Evolutionary conservation across 441 rosid species (phyloP), one percentile per base, ranked within the genome.

Genomic region (Corymbia calophylla): DNA sequence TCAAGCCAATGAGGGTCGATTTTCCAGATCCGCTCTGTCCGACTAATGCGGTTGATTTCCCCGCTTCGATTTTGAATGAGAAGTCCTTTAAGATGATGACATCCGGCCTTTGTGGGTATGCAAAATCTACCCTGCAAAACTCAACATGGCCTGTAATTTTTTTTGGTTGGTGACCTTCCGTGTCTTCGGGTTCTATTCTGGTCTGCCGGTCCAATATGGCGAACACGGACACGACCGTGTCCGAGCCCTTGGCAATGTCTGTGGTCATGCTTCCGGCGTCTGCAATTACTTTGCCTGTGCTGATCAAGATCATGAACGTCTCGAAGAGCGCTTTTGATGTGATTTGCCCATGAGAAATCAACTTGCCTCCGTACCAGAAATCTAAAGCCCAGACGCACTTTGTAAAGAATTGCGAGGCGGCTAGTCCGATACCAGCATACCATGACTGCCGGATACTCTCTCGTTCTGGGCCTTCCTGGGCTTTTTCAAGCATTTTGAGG

Each of bases 231-330:
- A 10, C 35, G 17, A 64, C 92, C 3, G 98, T 89, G n/a, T 96
- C 93, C 0, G 96, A 85, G 19, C 97, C 97, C 91, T 94, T 95
- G n/a, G 96, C 96, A 49, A 96, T 39, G 77, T 96, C 99, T 0
- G 98, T 92, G 8, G 99, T 97, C 99, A 96, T 96, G 89, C 97
- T 95, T 82, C 97, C 98, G 0, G 98, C 97, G 49, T 97, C 96
- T 1, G 97, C 96, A 6, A 97, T 95, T 60, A 96, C 97, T 0
- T 93, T 92, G 5, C 99, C 98, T 0, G 98, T 96, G 92, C 92
- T 95, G 18, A 96, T 94, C 87, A 97, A 91, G 80, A 97, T 90
- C 95, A 97, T 91, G 91, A 95, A 96, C 5, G 98, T 96, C 89
- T 96, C 92, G 8, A 95, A 95, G 66, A 97, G 87, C 70, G 94